Conservation (phyloP, 169 alveolate species). For the Eimeria necatrix region DNA sequence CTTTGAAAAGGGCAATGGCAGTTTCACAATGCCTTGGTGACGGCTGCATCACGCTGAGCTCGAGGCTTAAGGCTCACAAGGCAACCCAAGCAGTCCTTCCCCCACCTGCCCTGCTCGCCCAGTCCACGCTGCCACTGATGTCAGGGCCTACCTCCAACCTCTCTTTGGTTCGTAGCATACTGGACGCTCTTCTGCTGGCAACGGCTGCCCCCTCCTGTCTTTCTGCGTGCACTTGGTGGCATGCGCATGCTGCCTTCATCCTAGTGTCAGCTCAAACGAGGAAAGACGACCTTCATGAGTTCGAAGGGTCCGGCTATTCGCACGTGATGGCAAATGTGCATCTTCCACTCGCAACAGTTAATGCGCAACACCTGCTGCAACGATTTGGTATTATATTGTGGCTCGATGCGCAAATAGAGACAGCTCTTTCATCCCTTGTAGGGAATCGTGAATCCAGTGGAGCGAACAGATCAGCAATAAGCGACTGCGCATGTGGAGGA, state of each 20-base stretch:
- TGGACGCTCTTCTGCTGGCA: conserved; percentile 56
- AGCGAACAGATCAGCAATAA: background rate
- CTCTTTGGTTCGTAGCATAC: conserved; percentile 38
- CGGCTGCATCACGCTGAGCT: conserved; percentile 55
- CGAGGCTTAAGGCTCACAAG: conserved; percentile 64
- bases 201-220: conserved; percentile 70
- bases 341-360: conserved; percentile 55
- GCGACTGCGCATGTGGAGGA: background rate
- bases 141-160: background rate
- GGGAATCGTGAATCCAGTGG: background rate
- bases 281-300: background rate
- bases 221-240: conserved; percentile 54
- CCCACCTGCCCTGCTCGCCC: conserved; percentile 44
- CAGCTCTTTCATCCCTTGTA: conserved; percentile 19
- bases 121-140: conserved; percentile 55
- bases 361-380: conserved; percentile 71
- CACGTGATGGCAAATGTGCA: background rate
- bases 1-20: conserved; percentile 66
- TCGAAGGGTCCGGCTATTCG: background rate
- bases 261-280: background rate
- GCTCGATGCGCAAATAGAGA: conserved; percentile 61
- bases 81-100: conserved; percentile 27
- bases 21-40: conserved; percentile 46
- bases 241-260: conserved; percentile 55
- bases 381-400: conserved; percentile 58